Percentiles rank a stretch among this genome's conserved stretches.
Conservation (phyloP, 345 rosid genomes). For the Angophora floribunda region DNA sequence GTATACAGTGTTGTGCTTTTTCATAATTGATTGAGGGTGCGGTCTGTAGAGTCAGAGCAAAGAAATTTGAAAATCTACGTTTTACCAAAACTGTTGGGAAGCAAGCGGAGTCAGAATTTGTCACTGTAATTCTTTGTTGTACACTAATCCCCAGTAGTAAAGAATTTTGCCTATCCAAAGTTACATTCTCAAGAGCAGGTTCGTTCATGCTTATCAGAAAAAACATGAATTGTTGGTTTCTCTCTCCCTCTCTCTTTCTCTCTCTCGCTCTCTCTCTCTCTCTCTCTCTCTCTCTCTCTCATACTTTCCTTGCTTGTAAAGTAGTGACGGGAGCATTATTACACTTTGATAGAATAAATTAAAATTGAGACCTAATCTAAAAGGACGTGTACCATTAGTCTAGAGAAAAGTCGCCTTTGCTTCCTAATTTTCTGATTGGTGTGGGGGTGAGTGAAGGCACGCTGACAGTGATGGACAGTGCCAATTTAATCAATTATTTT, state of each 20-base stretch:
- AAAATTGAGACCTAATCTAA: slow-evolving; percentile 13
- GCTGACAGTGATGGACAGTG: slow-evolving; percentile 8
- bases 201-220: not conserved
- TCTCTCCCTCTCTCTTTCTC: not conserved
- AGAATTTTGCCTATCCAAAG: not conserved
- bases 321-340: slow-evolving; percentile 2
- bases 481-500: not conserved
- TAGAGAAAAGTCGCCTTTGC: not conserved
- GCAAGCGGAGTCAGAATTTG: not conserved
- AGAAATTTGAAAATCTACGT: not conserved
- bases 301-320: not conserved
- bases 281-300: not conserved
- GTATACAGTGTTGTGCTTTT: not conserved
- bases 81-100: not conserved
- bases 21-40: not conserved
- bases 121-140: not conserved
- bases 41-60: not conserved
- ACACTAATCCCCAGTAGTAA: not conserved
- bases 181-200: not conserved
- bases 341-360: not conserved
- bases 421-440: not conserved
- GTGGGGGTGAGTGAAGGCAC: not conserved
- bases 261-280: not conserved
- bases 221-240: not conserved
- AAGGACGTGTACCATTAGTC: slow-evolving; percentile 6